These are phyloP conservation scores for Teunomyces lycoperdinae DNA, from an alignment of 805 yeast genomes.

Conservation along the genomic window DNA sequence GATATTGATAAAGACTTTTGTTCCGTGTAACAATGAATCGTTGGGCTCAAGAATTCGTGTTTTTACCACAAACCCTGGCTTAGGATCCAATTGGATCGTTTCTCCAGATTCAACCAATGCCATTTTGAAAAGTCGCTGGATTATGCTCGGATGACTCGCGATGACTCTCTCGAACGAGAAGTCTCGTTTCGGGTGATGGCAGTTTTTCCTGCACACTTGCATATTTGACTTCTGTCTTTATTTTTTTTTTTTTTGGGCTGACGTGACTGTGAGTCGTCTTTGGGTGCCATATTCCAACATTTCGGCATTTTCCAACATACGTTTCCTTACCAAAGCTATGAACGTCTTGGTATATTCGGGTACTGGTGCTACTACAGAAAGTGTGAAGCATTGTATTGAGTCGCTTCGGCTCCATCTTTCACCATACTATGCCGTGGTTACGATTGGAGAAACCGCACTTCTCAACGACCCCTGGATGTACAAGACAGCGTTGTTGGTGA, in stretches of 20 bases:
- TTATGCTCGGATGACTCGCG: not conserved
- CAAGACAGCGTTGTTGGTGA: constrained; percentile 73
- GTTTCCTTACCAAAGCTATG: constrained; percentile 16
- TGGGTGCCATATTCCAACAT: not conserved
- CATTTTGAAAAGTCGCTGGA: constrained; percentile 2
- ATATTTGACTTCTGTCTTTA: too few relatives aligned
- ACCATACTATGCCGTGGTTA: constrained; percentile 83
- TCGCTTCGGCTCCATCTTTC: constrained; percentile 72
- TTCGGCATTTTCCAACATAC: constrained; percentile 1
- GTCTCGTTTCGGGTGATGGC: too few relatives aligned
- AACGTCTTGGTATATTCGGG: constrained; percentile 34
- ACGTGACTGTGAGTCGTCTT: constrained; percentile 2
- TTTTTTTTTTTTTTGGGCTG: not conserved
- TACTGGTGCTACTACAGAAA: constrained; percentile 84
- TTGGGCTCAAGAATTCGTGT: constrained; percentile 42
- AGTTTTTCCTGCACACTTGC: not conserved
- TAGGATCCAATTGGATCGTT: constrained; percentile 42
- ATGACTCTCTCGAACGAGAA: not conserved
- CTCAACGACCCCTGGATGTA: constrained; percentile 84
- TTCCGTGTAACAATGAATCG: constrained; percentile 8
- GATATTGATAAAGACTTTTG: constrained; percentile 76
- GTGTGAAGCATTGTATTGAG: constrained; percentile 80
- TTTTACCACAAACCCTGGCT: constrained; percentile 73
- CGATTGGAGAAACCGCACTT: constrained; percentile 61
- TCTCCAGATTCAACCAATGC: constrained; percentile 10